Evolutionary conservation across 331 rosid genomes (phyloP).

Genomic region (Acacia pycnantha): DNA sequence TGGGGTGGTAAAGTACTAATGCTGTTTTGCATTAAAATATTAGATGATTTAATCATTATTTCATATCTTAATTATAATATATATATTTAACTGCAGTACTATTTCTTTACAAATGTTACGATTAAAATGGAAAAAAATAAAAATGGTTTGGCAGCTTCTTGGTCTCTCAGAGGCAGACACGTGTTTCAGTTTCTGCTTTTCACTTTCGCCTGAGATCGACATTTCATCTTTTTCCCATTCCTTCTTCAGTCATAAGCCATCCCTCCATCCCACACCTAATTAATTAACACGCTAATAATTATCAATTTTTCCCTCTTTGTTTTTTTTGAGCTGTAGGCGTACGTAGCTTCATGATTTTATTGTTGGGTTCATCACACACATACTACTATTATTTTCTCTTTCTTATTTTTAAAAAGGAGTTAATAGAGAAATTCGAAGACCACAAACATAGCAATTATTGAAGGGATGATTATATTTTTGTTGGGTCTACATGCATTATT

Average conservation of each 20-base stretch:
- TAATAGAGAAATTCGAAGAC: neutral
- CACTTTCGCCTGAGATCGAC: neutral
- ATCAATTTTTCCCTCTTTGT: neutral
- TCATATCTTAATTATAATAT: too few relatives aligned
- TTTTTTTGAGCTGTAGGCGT: neutral
- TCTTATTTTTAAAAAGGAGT: neutral
- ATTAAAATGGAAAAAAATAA: too few relatives aligned
- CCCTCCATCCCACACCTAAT: neutral
- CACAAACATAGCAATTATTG: conserved; percentile 6
- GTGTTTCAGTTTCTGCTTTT: neutral
- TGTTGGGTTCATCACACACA: neutral
- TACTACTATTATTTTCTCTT: neutral
- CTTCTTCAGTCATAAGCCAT: neutral
- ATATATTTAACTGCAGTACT: too few relatives aligned
- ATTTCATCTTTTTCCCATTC: neutral
- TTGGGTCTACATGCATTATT: conserved; percentile 10
- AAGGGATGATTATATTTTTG: neutral
- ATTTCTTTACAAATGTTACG: too few relatives aligned
- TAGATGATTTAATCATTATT: too few relatives aligned
- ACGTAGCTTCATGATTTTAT: neutral
- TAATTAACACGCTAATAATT: neutral
- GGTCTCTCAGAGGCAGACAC: neutral
- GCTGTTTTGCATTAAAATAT: neutral
- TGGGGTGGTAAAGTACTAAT: too few relatives aligned
- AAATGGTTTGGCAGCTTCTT: neutral